A percentile compares a stretch with the other conserved stretches of the same genome.
These are phyloP conservation scores for Trichoderma asperelloides DNA, from an alignment of 495 filamentous ascomycete species.

Conservation along the genomic window DNA sequence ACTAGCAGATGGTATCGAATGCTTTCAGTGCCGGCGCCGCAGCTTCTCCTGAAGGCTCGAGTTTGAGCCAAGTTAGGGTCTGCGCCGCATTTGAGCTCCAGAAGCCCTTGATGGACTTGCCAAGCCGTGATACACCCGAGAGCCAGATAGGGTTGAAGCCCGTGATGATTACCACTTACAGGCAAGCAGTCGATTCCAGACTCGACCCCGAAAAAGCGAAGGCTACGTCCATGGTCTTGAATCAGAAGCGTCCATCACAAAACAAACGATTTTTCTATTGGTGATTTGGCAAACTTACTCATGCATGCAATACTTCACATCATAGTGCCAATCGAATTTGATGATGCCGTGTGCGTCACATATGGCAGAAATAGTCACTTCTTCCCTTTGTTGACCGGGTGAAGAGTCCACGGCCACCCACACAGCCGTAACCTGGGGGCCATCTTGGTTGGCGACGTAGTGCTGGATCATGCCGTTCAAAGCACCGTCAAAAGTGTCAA, in stretches of 20 bases:
- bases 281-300: constrained; percentile 42
- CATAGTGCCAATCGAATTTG: constrained; percentile 51
- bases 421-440: constrained; percentile 44
- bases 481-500: constrained; percentile 47
- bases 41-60: constrained; percentile 51
- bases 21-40: constrained; percentile 56
- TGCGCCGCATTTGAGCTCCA: constrained; percentile 55
- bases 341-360: constrained; percentile 39
- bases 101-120: constrained; percentile 52
- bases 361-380: constrained; percentile 39
- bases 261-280: neutral
- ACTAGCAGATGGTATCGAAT: constrained; percentile 65
- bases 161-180: constrained; percentile 59
- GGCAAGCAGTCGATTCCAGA: constrained; percentile 43
- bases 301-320: constrained; percentile 68
- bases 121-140: constrained; percentile 60
- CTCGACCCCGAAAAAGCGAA: constrained; percentile 38
- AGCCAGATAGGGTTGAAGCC: constrained; percentile 58
- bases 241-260: neutral
- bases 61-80: constrained; percentile 22
- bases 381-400: constrained; percentile 54
- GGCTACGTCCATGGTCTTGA: constrained; percentile 21
- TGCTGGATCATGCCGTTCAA: constrained; percentile 39
- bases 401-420: constrained; percentile 63
- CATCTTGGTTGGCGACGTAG: constrained; percentile 28